Conservation (phyloP, 2,329 filamentous ascomycete species). For the Nemania bipapillata region DNA sequence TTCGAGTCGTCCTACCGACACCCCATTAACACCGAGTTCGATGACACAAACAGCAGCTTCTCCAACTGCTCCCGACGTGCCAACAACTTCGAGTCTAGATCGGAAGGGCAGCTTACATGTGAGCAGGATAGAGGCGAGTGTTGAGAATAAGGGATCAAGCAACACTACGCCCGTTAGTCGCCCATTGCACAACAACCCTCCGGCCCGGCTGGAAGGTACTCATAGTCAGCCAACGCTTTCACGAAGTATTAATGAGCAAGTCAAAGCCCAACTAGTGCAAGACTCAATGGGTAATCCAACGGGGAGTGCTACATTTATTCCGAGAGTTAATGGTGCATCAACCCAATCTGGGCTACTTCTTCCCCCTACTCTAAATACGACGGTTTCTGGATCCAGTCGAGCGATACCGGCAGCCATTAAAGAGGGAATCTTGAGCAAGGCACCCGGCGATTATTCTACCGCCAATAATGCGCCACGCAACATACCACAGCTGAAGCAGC, state of each 20-base stretch:
- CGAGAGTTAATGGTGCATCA: background rate
- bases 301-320: conserved; percentile 2
- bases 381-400: background rate
- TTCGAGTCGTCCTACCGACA: conserved; percentile 55
- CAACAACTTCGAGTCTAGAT: conserved; percentile 79
- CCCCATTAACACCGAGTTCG: conserved; percentile 68
- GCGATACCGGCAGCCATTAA: background rate
- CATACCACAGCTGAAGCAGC: no score
- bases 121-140: conserved; percentile 57
- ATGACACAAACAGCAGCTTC: conserved; percentile 80
- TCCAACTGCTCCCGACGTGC: conserved; percentile 73
- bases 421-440: background rate
- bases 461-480: background rate
- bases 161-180: conserved; percentile 23
- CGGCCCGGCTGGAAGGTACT: conserved; percentile 2
- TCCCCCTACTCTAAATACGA: background rate
- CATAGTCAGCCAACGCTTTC: conserved; percentile 21
- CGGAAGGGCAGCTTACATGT: conserved; percentile 70
- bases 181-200: conserved; percentile 43
- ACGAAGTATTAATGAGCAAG: conserved; percentile 40
- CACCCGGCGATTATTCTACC: background rate
- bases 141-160: conserved; percentile 14
- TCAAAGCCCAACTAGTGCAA: conserved; percentile 38
- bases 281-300: conserved; percentile 31
- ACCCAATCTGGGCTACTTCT: background rate